phyloP scores from a whole-genome alignment of 2,329 filamentous ascomycete species.

The Exserohilum rostratum region DNA sequence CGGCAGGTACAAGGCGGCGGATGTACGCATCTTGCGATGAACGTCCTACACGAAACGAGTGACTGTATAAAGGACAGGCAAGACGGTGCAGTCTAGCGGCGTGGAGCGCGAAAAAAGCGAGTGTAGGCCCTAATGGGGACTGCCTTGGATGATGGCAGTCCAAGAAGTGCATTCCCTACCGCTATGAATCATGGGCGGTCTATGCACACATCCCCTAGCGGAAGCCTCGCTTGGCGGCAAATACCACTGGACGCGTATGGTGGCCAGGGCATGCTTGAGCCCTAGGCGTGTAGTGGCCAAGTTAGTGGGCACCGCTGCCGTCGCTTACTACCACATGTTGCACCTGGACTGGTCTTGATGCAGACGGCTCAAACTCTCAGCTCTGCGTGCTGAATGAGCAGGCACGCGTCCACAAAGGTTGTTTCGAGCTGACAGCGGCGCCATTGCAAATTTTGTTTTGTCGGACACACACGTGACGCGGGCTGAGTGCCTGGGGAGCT shows the following conservation, averaged over 20 bases:
- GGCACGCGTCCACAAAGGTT: too few species aligned
- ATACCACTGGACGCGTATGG: slow-evolving; percentile 24
- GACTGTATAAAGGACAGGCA: slow-evolving; percentile 23
- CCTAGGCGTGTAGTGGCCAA: slow-evolving; percentile 28
- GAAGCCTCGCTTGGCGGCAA: slow-evolving; percentile 21
- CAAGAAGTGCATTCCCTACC: slow-evolving; percentile 6
- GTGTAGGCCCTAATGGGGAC: slow-evolving; percentile 7
- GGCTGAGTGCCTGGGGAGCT: too few species aligned
- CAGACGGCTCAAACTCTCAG: not conserved
- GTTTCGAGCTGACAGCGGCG: not conserved
- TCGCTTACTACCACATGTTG: not conserved
- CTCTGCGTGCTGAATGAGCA: slow-evolving; percentile 1
- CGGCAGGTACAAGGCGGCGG: slow-evolving; percentile 22
- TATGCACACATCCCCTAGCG: slow-evolving; percentile 28
- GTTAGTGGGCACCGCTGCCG: slow-evolving; percentile 2
- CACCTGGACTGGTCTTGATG: not conserved
- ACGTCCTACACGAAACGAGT: slow-evolving; percentile 27
- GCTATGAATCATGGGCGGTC: slow-evolving; percentile 36
- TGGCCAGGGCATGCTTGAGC: slow-evolving; percentile 9
- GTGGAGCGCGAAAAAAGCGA: slow-evolving; percentile 7
- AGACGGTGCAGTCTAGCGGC: slow-evolving; percentile 13
- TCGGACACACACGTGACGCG: not conserved
- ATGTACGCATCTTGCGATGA: slow-evolving; percentile 30
- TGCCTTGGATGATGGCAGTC: slow-evolving; percentile 10
- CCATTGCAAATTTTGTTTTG: not conserved